Evolutionary conservation across 176 grass and related monocot species (phyloP).

Genomic region (Alloteropsis semialata): DNA sequence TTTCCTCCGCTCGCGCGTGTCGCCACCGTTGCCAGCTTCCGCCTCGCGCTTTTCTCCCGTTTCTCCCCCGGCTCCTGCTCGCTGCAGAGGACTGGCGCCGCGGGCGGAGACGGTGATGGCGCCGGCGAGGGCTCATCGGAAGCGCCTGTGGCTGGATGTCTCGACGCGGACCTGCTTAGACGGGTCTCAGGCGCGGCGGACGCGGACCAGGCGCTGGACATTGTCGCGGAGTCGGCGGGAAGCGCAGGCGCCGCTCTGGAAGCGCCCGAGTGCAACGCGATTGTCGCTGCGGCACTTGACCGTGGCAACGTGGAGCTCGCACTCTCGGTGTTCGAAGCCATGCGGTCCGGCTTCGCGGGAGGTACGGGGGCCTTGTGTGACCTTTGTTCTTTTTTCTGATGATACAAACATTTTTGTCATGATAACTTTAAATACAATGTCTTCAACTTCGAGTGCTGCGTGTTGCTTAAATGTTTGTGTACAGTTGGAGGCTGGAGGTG

Average conservation of each 20-base stretch:
- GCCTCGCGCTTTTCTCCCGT: slow-evolving; percentile 5
- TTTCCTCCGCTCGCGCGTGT: background rate
- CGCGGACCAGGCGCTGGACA: slow-evolving; percentile 51
- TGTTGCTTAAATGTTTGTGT: background rate
- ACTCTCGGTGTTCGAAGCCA: slow-evolving; percentile 66
- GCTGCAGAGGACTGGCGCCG: slow-evolving; percentile 31
- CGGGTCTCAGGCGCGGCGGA: slow-evolving; percentile 40
- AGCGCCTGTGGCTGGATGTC: background rate
- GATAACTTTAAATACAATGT: background rate
- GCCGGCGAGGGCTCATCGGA: slow-evolving; percentile 29
- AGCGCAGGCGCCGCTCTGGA: slow-evolving; percentile 19
- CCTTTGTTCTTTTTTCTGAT: background rate
- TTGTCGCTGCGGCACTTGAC: slow-evolving; percentile 59
- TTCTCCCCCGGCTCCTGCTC: slow-evolving; percentile 8
- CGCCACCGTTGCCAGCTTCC: background rate
- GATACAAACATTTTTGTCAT: background rate
- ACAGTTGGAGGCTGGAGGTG: slow-evolving; percentile 53
- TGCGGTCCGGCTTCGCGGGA: slow-evolving; percentile 51
- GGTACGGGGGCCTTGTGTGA: slow-evolving; percentile 16
- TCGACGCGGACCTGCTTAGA: slow-evolving; percentile 50
- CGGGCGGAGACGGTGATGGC: slow-evolving; percentile 1
- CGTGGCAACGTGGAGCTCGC: slow-evolving; percentile 61
- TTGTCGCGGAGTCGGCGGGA: slow-evolving; percentile 40
- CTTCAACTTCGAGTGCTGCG: slow-evolving; percentile 11
- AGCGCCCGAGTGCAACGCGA: slow-evolving; percentile 53